A percentile compares a stretch with the other conserved stretches of the same genome.
Evolutionary conservation across 179 eudicot species (phyloP).

Genomic region (Spergularia azorica): DNA sequence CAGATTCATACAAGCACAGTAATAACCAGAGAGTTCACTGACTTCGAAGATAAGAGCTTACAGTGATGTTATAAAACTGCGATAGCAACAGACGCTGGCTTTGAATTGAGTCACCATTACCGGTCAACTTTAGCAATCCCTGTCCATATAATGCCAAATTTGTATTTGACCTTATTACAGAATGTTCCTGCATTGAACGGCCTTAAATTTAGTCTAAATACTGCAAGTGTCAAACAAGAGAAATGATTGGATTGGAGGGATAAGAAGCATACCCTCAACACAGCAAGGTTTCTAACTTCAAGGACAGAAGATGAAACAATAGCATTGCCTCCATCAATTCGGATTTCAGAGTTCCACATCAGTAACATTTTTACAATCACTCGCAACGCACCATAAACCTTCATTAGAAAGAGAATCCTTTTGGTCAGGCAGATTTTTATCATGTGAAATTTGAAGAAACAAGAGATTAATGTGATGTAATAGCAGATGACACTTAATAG

Average conservation of each 20-base stretch:
- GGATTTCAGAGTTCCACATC: conserved; percentile 79
- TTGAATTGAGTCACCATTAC: conserved; percentile 78
- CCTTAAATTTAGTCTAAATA: conserved; percentile 5
- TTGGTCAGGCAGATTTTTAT: background rate
- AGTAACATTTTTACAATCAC: conserved; percentile 83
- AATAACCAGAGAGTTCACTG: no score
- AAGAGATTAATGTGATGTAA: background rate
- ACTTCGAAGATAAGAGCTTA: conserved; percentile 34
- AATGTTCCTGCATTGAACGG: conserved; percentile 55
- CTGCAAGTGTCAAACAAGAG: background rate
- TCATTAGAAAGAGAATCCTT: conserved; percentile 26
- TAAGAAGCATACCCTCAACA: conserved; percentile 54
- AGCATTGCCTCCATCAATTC: conserved; percentile 67
- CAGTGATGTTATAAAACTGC: conserved; percentile 78
- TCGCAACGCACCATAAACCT: conserved; percentile 87
- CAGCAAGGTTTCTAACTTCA: conserved; percentile 83
- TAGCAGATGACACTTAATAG: background rate
- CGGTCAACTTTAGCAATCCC: conserved; percentile 69
- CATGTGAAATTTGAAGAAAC: background rate
- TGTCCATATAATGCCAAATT: conserved; percentile 83
- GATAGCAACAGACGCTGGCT: conserved; percentile 80
- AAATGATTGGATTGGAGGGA: background rate
- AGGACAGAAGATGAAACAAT: conserved; percentile 67
- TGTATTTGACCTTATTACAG: conserved; percentile 71
- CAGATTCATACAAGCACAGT: background rate